phyloP scores from a whole-genome alignment of 805 yeast genomes.

The Saccharomycopsis microspora region DNA sequence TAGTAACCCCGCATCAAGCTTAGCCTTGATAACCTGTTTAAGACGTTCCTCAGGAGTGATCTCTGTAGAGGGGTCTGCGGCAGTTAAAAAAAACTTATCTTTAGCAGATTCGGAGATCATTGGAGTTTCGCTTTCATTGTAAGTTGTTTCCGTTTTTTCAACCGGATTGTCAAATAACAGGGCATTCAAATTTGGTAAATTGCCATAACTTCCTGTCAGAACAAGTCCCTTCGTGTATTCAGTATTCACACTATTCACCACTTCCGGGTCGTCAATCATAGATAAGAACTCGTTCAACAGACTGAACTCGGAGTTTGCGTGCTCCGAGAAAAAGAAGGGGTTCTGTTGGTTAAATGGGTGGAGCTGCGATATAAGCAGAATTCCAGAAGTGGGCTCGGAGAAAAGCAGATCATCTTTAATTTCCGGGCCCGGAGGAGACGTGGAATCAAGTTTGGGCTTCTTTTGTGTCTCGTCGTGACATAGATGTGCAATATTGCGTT shows the following conservation, averaged over 20 bases:
- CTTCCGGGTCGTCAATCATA: conserved; percentile 79
- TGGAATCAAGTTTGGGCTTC: neutral
- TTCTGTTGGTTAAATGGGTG: conserved; percentile 31
- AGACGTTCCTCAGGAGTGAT: conserved; percentile 88
- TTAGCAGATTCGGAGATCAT: conserved; percentile 56
- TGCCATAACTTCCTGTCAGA: conserved; percentile 14
- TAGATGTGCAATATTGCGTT: conserved; percentile 77
- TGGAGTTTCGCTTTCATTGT: neutral
- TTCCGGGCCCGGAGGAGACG: neutral
- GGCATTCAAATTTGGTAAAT: conserved; percentile 4
- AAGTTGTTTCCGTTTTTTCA: neutral
- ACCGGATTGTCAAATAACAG: neutral
- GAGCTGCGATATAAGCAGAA: conserved; percentile 25
- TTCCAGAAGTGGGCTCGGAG: conserved; percentile 20
- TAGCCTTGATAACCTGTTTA: conserved; percentile 89
- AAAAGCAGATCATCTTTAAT: neutral
- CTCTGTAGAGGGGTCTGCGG: conserved; percentile 94
- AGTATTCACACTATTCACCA: conserved; percentile 32
- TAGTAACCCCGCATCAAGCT: conserved; percentile 82
- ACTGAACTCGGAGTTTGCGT: conserved; percentile 86
- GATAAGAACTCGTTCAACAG: conserved; percentile 81
- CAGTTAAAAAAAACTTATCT: conserved; percentile 88
- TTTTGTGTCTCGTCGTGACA: conserved; percentile 42
- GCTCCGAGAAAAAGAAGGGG: conserved; percentile 80
- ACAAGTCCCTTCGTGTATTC: conserved; percentile 4